Percentiles rank a stretch among this genome's conserved stretches.
These are phyloP conservation scores for Leptographium procerum DNA, from an alignment of 2,329 filamentous ascomycete species.

Conservation along the genomic window DNA sequence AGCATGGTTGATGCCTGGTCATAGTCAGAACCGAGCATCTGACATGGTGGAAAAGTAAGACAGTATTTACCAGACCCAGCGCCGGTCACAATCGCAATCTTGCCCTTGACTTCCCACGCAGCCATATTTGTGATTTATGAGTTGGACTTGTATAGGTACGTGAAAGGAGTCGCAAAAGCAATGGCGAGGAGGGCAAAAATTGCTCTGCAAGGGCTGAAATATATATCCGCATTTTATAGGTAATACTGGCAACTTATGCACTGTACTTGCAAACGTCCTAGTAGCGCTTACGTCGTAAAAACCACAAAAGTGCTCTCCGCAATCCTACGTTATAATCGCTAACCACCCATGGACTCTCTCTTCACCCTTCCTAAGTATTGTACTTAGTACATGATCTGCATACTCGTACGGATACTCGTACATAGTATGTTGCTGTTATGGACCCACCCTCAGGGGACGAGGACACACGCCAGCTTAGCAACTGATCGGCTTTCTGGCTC, in stretches of 20 bases:
- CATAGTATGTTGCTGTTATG: background rate
- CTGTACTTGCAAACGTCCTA: no score
- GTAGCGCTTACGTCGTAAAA: no score
- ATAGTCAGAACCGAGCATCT: background rate
- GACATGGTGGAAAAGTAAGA: background rate
- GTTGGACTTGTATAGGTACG: background rate
- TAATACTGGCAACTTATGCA: background rate
- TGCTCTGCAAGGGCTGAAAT: background rate
- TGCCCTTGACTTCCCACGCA: slow-evolving; percentile 17
- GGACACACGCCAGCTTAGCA: background rate
- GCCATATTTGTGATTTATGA: background rate
- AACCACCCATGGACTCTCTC: background rate
- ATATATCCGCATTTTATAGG: background rate
- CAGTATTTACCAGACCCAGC: slow-evolving; percentile 34
- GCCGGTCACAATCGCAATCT: slow-evolving; percentile 41
- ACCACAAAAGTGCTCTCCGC: background rate
- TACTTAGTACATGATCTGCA: background rate
- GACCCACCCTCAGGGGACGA: background rate
- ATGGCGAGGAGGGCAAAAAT: no score
- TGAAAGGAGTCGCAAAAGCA: no score
- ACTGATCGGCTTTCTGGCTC: no score
- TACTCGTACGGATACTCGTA: no score
- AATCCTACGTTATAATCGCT: background rate
- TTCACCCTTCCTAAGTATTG: no score
- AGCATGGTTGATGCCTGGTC: slow-evolving; percentile 28